These are phyloP conservation scores for Chlorella vulgaris DNA, from an alignment of 139 green algal genomes.

Conservation along the genomic window DNA sequence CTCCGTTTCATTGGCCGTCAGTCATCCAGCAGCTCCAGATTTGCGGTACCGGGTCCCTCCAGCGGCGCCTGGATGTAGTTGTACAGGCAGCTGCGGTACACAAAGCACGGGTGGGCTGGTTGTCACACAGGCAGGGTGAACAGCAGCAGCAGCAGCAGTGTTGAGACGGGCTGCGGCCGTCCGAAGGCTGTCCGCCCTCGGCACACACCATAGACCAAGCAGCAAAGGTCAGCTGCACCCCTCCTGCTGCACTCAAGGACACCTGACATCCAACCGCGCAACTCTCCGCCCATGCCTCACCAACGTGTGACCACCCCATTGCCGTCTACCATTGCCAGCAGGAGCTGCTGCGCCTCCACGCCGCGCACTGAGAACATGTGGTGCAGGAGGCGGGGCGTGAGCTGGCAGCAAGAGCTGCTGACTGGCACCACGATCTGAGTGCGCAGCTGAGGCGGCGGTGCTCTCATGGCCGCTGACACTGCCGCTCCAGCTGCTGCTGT, in stretches of 20 bases:
- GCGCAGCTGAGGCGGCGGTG: conserved; percentile 1
- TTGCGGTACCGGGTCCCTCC: conserved; percentile 44
- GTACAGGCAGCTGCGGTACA: conserved; percentile 39
- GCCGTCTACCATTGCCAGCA: conserved; percentile 41
- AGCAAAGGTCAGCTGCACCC: too few relatives aligned
- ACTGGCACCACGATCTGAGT: conserved; percentile 44
- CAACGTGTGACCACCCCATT: conserved; percentile 45
- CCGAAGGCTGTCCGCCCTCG: too few relatives aligned
- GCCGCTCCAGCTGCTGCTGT: not conserved
- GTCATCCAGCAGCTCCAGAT: conserved; percentile 44
- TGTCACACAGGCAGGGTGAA: not conserved
- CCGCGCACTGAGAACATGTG: conserved; percentile 35
- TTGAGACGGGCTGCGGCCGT: too few relatives aligned
- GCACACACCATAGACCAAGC: too few relatives aligned
- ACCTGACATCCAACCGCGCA: too few relatives aligned
- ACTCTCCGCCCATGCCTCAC: too few relatives aligned
- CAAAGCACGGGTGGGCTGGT: not conserved
- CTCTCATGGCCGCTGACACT: not conserved
- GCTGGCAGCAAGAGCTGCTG: conserved; percentile 27
- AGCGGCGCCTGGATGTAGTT: conserved; percentile 53
- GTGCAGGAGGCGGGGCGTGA: conserved; percentile 41
- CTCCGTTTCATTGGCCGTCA: too few relatives aligned
- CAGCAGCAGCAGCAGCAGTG: not conserved
- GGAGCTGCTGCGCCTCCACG: conserved; percentile 40
- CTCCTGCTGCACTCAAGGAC: too few relatives aligned